Percentiles rank a stretch among this genome's conserved stretches.
Evolutionary conservation across 2,329 filamentous ascomycete species (phyloP).

Genomic region (Fusarium bactridioides): DNA sequence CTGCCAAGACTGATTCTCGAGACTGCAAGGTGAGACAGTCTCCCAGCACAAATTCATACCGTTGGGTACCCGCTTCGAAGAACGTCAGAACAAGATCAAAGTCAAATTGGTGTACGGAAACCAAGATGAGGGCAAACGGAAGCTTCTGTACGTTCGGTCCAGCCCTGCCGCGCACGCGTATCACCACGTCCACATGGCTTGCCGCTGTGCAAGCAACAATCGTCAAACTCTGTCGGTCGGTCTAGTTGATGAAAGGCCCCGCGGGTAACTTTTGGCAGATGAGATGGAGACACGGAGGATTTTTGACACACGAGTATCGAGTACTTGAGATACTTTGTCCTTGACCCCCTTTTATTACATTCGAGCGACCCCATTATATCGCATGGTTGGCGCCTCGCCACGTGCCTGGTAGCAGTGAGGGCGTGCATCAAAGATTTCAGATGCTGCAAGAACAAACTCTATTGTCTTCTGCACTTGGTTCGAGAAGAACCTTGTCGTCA

Average conservation of each 20-base stretch:
- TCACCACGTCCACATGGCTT: slow-evolving; percentile 24
- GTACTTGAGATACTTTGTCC: slow-evolving; percentile 26
- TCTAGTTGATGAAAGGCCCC: not conserved
- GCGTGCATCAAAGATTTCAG: slow-evolving; percentile 24
- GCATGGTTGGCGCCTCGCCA: slow-evolving; percentile 36
- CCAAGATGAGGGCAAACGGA: not conserved
- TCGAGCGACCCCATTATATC: not conserved
- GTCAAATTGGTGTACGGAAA: slow-evolving; percentile 4
- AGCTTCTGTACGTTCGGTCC: not conserved
- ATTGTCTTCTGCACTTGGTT: slow-evolving; percentile 11
- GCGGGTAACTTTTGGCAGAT: not conserved
- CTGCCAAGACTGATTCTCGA: not conserved
- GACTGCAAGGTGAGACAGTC: not conserved
- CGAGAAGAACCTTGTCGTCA: slow-evolving; percentile 22
- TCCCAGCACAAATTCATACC: not conserved
- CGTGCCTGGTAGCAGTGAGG: slow-evolving; percentile 22
- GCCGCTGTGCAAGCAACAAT: slow-evolving; percentile 7
- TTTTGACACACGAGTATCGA: slow-evolving; percentile 18
- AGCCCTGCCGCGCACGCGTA: slow-evolving; percentile 17
- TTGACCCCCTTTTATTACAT: slow-evolving; percentile 10
- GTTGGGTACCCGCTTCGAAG: not conserved
- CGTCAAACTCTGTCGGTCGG: slow-evolving; percentile 9
- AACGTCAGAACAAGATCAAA: slow-evolving; percentile 11
- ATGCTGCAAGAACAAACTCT: slow-evolving; percentile 19
- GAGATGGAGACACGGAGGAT: not conserved